Evolutionary conservation across 108 stramenopile genomes (phyloP).

Genomic region (Skeletonema grethae): DNA sequence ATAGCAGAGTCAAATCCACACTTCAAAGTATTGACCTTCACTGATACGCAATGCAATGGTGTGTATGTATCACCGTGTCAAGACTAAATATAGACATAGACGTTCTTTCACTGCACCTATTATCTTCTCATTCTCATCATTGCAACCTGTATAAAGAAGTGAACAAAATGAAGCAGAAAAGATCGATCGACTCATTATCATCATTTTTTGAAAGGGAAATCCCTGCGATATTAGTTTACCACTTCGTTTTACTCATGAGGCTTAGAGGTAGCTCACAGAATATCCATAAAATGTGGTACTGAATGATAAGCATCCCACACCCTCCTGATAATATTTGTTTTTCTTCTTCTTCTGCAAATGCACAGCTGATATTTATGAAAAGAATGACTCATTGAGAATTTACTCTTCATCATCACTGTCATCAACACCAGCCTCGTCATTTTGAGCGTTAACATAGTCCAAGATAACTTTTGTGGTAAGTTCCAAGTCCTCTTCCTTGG

Average conservation of each 20-base stretch:
- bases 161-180: not conserved
- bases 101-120: not conserved
- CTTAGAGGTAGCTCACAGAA: not conserved
- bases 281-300: not conserved
- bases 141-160: not conserved
- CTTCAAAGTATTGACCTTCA: conserved; percentile 94
- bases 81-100: conserved; percentile 40
- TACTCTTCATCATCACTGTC: conserved; percentile 25
- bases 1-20: conserved; percentile 96
- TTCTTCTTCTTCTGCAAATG: not conserved
- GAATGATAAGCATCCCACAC: not conserved
- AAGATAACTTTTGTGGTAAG: conserved; percentile 26
- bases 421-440: conserved; percentile 11
- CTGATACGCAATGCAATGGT: conserved; percentile 87
- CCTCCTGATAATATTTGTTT: not conserved
- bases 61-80: conserved; percentile 82
- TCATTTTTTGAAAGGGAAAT: not conserved
- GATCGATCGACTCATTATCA: not conserved
- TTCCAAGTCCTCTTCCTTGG: conserved; percentile 33
- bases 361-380: not conserved
- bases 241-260: not conserved
- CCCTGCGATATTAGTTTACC: not conserved
- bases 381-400: not conserved
- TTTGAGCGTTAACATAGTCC: conserved; percentile 16
- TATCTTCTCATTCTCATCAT: not conserved